Percentiles rank a stretch among this genome's conserved stretches.
Conservation (phyloP, 129 eudicot genomes). For the Helianthus tuberosus region DNA sequence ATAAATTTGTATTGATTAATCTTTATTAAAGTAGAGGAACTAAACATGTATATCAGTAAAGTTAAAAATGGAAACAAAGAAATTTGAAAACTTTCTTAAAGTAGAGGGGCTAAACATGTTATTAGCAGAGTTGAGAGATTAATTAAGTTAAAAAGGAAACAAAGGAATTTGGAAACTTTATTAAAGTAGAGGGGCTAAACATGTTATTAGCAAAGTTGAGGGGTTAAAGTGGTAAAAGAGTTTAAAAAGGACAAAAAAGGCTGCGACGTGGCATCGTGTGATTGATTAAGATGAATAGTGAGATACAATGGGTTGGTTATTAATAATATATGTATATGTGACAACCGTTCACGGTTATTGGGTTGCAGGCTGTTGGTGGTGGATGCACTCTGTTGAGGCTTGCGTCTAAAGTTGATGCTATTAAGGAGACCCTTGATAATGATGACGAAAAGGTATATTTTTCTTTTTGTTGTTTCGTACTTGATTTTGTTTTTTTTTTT, state of each 20-base stretch:
- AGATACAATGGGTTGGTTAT: no score
- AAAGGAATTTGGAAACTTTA: no score
- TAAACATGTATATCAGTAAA: no score
- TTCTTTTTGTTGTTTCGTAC: not conserved
- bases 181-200: constrained; percentile 10
- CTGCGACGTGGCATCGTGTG: no score
- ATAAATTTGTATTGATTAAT: no score
- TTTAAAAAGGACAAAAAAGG: no score
- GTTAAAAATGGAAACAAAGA: not conserved
- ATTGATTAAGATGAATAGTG: not conserved
- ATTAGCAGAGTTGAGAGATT: not conserved
- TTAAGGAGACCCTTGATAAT: constrained; percentile 72
- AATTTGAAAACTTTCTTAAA: no score
- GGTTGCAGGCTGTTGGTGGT: constrained; percentile 85
- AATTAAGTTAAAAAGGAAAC: not conserved
- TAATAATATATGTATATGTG: not conserved
- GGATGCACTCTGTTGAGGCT: constrained; percentile 89
- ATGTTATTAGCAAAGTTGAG: constrained; percentile 3
- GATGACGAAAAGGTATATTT: constrained; percentile 69
- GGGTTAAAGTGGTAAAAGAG: not conserved
- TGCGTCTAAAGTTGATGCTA: constrained; percentile 82
- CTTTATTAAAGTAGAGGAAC: no score
- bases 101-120: constrained; percentile 27
- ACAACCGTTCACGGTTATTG: not conserved
- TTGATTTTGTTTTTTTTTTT: not conserved